Evolutionary conservation across 1,139 yeast species (phyloP).

Genomic region (Saccharomyces hybrid): DNA sequence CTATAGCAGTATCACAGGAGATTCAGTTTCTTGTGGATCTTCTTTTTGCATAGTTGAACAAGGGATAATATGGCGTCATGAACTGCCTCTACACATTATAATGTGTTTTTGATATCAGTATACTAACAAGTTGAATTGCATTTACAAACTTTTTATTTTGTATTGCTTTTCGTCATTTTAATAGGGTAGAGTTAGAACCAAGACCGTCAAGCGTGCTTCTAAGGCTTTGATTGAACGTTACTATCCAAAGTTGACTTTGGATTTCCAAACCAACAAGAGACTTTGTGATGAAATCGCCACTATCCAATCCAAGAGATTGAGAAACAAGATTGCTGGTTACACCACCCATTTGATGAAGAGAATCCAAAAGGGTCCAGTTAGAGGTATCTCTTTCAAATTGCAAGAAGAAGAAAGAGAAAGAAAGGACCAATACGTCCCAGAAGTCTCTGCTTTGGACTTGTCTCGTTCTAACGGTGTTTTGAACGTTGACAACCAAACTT

Average conservation of each 20-base stretch:
- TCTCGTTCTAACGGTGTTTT: constrained; percentile 94
- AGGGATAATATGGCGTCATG: not conserved
- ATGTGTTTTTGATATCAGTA: not conserved
- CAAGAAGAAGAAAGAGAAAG: constrained; percentile 99
- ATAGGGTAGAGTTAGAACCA: constrained; percentile 98
- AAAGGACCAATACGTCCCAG: constrained; percentile 99
- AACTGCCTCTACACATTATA: not conserved
- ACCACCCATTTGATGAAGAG: constrained; percentile 99
- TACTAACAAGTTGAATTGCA: not conserved
- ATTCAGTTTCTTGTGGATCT: not conserved
- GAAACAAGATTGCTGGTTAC: constrained; percentile 99
- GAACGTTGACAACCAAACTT: constrained; percentile 97
- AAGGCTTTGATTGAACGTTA: constrained; percentile 99
- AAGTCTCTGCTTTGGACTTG: constrained; percentile 98
- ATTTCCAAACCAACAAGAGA: constrained; percentile 99
- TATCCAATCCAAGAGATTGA: constrained; percentile 98
- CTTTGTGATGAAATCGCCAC: constrained; percentile 97
- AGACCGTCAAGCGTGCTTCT: constrained; percentile 99
- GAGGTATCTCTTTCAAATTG: constrained; percentile 99
- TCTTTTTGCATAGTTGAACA: not conserved
- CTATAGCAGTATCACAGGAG: not conserved
- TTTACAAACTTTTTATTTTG: not conserved
- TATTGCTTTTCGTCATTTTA: constrained; percentile 5
- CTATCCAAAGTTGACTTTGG: constrained; percentile 99
- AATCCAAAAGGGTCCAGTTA: constrained; percentile 99